These are phyloP conservation scores for Ascochyta lentis DNA, from an alignment of 2,329 filamentous ascomycete genomes.

Conservation along the genomic window DNA sequence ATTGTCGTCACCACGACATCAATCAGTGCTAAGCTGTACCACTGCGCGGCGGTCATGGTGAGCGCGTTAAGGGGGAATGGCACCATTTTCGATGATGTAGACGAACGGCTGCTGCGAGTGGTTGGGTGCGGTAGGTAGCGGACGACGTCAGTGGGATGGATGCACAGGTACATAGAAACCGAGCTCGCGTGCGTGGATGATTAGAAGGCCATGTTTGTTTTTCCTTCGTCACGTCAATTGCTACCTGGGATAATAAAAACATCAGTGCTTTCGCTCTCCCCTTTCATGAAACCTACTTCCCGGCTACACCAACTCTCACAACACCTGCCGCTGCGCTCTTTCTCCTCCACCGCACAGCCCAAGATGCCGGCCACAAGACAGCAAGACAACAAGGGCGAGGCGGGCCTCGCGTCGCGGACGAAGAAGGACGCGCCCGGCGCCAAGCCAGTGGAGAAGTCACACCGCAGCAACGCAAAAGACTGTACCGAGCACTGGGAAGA, in stretches of 20 bases:
- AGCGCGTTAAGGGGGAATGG: too few species aligned
- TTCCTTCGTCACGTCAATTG: too few species aligned
- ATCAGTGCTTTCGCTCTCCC: neutral
- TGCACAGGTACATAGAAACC: too few species aligned
- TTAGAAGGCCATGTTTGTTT: too few species aligned
- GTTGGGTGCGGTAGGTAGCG: neutral
- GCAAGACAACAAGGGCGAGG: neutral
- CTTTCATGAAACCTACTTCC: neutral
- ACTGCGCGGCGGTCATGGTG: neutral
- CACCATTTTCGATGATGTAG: too few species aligned
- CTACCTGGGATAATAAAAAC: too few species aligned
- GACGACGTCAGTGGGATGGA: neutral
- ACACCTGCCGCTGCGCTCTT: neutral
- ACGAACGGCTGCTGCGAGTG: too few species aligned
- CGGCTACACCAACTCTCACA: neutral
- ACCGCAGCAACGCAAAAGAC: constrained; percentile 35
- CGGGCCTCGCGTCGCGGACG: neutral
- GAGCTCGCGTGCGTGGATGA: too few species aligned
- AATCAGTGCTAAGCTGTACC: constrained; percentile 11
- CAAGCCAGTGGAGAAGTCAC: constrained; percentile 6
- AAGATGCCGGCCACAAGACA: constrained; percentile 8
- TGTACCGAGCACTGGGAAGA: constrained; percentile 45
- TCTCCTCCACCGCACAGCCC: neutral
- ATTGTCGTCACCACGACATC: constrained; percentile 12
- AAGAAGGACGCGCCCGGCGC: constrained; percentile 4